phyloP scores from a whole-genome alignment of 768 basidiomycete genomes.

The Boletellus emodensis region DNA sequence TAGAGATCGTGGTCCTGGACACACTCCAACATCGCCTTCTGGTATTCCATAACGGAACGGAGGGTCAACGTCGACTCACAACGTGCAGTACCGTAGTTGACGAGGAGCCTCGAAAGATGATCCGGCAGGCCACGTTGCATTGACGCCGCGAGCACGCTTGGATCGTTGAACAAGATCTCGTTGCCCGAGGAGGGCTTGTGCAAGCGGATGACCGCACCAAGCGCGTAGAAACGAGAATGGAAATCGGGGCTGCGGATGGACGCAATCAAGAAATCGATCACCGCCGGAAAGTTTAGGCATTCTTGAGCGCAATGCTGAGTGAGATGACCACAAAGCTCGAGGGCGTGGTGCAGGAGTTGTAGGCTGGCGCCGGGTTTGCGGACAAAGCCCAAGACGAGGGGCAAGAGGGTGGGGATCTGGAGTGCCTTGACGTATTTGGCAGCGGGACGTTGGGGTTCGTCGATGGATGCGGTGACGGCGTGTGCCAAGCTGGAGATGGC shows the following conservation, averaged over 20 bases:
- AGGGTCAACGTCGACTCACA: conserved; percentile 49
- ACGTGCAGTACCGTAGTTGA: conserved; percentile 43
- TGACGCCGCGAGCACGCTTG: conserved; percentile 41
- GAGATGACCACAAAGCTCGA: conserved; percentile 42
- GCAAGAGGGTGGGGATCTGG: conserved; percentile 43
- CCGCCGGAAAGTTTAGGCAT: conserved; percentile 40
- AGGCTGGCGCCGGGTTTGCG: conserved; percentile 41
- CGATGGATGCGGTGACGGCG: conserved; percentile 42
- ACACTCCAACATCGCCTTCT: conserved; percentile 49
- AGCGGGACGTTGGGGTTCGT: conserved; percentile 36
- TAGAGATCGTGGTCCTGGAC: conserved; percentile 48
- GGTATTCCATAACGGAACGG: conserved; percentile 40
- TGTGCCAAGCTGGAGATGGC: conserved; percentile 51
- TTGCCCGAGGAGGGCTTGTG: conserved; percentile 40
- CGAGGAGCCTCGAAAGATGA: conserved; percentile 44
- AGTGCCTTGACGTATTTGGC: conserved; percentile 37
- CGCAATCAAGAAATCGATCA: conserved; percentile 51
- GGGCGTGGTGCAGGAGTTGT: conserved; percentile 49
- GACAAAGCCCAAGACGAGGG: conserved; percentile 39
- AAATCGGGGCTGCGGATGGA: conserved; percentile 54
- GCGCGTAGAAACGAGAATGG: conserved; percentile 45
- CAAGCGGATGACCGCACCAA: conserved; percentile 52
- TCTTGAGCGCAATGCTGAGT: conserved; percentile 44
- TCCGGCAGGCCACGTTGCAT: conserved; percentile 41
- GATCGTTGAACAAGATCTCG: conserved; percentile 48